Evolutionary conservation across 1,284 basidiomycete species (phyloP), one percentile per base, ranked within the genome.

Genomic region (Microbotryomycetes sp.): DNA sequence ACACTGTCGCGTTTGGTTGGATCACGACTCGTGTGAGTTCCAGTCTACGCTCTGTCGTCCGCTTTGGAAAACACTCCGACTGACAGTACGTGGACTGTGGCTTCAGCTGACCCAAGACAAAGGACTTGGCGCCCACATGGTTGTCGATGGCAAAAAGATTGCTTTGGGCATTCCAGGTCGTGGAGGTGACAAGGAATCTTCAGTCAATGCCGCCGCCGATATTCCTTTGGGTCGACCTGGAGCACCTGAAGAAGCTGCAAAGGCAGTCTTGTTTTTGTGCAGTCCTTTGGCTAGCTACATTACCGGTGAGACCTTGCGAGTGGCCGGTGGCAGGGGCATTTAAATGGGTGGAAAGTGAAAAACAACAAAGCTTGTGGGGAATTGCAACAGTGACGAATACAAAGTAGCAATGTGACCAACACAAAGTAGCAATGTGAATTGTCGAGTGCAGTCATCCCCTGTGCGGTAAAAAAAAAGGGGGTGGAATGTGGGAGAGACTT

Each of bases 121-220:
- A 76, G 89, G 89, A 72, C 80, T 79, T 1, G 89, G 89, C 48
- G 85, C 77, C 52, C 79, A 80, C 48, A 89, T 91, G 73, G 84
- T 86, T 72, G 86, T 91, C 57, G 83, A 84, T 66, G 89, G 89
- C 16, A 87, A 90, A 79, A 85, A 87, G 74, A 86, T 91, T 64
- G 82, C 86, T 6, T 79, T 91, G 9, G 89, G 89, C 66, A 85
- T 89, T 60, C 88, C 88, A 3, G 79, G 80, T 9, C 79, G 80
- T 2, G 76, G 77, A 61, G 73, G n/a, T 28, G n/a, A 28, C n/a
- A 41, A 48, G 29, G 51, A 57, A 49, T 62, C 59, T 45, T 55
- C 46, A 16, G 51, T 18, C 45, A 31, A 29, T 23, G 15, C 15
- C 6, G 56, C 52, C 54, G 31, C 31, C 47, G 56, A 62, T 49